phyloP scores from a whole-genome alignment of 2,329 filamentous ascomycete species.

The Colletotrichum abscissum region DNA sequence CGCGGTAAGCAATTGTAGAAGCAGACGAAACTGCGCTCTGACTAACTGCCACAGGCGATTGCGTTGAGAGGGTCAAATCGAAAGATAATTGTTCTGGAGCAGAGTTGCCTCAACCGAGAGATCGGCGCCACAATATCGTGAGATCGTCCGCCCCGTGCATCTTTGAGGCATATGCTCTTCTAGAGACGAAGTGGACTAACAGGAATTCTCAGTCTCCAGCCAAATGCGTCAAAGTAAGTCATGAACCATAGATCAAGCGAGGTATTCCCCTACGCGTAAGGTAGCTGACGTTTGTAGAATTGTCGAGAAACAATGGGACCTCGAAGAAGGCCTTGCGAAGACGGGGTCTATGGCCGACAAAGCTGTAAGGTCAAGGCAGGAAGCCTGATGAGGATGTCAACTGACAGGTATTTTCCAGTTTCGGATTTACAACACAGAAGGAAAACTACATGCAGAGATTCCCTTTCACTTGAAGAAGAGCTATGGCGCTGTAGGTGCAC shows the following conservation, averaged over 20 bases:
- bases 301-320: conserved; percentile 40
- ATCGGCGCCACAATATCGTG: conserved; percentile 52
- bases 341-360: conserved; percentile 48
- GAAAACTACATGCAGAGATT: conserved; percentile 44
- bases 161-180: neutral
- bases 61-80: conserved; percentile 46
- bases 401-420: conserved; percentile 36
- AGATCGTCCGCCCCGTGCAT: neutral
- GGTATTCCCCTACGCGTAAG: neutral
- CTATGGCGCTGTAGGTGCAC: conserved; percentile 44
- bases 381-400: neutral
- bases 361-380: conserved; percentile 25
- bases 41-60: conserved; percentile 41
- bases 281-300: neutral
- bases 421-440: conserved; percentile 41
- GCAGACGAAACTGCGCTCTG: too few relatives aligned
- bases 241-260: neutral
- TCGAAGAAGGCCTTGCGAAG: conserved; percentile 41
- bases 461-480: conserved; percentile 40
- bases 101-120: conserved; percentile 45
- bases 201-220: conserved; percentile 42
- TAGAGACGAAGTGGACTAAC: neutral
- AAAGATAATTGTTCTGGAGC: conserved; percentile 40
- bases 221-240: conserved; percentile 52
- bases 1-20: neutral